Evolutionary conservation across 2,329 filamentous ascomycete species (phyloP).

Genomic region (Paecilomyces sp.): DNA sequence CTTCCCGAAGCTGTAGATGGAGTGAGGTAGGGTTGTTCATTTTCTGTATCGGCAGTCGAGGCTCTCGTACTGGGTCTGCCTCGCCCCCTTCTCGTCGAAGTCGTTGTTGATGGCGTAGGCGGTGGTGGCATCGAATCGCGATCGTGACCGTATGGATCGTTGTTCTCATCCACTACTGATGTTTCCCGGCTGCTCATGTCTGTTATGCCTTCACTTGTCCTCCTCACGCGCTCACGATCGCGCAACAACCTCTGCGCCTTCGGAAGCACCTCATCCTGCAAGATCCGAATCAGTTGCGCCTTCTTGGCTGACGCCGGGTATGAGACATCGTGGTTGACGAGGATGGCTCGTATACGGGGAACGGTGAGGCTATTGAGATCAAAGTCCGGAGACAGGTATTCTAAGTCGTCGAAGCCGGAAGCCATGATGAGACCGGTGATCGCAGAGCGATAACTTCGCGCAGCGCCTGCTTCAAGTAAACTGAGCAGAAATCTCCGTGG

Average conservation of each 20-base stretch:
- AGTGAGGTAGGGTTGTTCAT: conserved; percentile 17
- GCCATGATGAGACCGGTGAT: conserved; percentile 22
- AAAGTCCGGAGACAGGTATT: conserved; percentile 82
- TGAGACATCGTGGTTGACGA: conserved; percentile 77
- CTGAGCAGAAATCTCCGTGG: neutral
- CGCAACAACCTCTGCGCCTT: conserved; percentile 70
- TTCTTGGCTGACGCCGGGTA: conserved; percentile 93
- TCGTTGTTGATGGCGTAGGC: conserved; percentile 40
- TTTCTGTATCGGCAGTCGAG: conserved; percentile 31
- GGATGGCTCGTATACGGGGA: conserved; percentile 79
- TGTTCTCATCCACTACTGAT: conserved; percentile 55
- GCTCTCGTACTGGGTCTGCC: conserved; percentile 45
- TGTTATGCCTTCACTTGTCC: conserved; percentile 79
- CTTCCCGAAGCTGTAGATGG: conserved; percentile 19
- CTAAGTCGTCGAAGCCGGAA: conserved; percentile 50
- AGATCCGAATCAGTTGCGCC: conserved; percentile 73
- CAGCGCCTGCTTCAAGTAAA: neutral
- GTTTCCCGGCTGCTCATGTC: conserved; percentile 62
- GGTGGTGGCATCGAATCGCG: conserved; percentile 40
- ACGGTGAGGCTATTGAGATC: conserved; percentile 78
- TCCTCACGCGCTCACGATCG: conserved; percentile 69
- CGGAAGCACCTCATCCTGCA: conserved; percentile 70
- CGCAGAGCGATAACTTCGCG: neutral
- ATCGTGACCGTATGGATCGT: conserved; percentile 52
- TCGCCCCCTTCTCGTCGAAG: conserved; percentile 48